Percentiles rank a stretch among this genome's conserved stretches.
phyloP scores from a whole-genome alignment of 768 basidiomycete species.

The Boletus bicolor region DNA sequence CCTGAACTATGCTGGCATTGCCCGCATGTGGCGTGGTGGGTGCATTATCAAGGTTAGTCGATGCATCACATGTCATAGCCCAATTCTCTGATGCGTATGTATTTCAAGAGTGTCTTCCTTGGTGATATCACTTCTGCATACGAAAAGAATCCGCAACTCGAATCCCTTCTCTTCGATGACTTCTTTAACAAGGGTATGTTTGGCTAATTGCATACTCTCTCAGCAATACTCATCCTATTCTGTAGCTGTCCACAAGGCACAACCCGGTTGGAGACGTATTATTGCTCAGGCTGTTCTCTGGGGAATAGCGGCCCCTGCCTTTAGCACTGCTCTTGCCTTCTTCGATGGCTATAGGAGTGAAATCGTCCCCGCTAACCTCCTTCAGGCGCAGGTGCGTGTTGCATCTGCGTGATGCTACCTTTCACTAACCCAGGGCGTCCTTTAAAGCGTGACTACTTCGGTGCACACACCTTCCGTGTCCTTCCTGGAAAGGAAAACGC shows the following conservation, averaged over 20 bases:
- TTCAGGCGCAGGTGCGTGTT: constrained; percentile 79
- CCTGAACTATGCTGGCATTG: constrained; percentile 97
- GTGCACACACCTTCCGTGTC: constrained; percentile 97
- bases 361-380: constrained; percentile 86
- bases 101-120: constrained; percentile 78
- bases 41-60: constrained; percentile 90
- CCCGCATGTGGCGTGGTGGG: constrained; percentile 99
- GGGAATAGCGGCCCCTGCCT: constrained; percentile 98
- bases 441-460: constrained; percentile 91
- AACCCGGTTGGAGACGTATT: constrained; percentile 97
- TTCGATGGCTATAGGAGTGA: constrained; percentile 99
- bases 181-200: constrained; percentile 90
- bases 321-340: constrained; percentile 97
- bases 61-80: constrained; percentile 7
- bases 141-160: constrained; percentile 76
- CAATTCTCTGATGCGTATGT: constrained; percentile 7
- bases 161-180: constrained; percentile 91
- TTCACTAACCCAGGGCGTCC: constrained; percentile 5
- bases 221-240: neutral
- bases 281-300: constrained; percentile 94
- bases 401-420: neutral
- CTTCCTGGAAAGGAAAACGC: constrained; percentile 88
- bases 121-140: constrained; percentile 91
- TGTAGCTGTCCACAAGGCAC: constrained; percentile 85
- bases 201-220: neutral